Evolutionary conservation across 106 monocot species (phyloP), one percentile per base, ranked within the genome.

Genomic region (Cymbidium sinense): DNA sequence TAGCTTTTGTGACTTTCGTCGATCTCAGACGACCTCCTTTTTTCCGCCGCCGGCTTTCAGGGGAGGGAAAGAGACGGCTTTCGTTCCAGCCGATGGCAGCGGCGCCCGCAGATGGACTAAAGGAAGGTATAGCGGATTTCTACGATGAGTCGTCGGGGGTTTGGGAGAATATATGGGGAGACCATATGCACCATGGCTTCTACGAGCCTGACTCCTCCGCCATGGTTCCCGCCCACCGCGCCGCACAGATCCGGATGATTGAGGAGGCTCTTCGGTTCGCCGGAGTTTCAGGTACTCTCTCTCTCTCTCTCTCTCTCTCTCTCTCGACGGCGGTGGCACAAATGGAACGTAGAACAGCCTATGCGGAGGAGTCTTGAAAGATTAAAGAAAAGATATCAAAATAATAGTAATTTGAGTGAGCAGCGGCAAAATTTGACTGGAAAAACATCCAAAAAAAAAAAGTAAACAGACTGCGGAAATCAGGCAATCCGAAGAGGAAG

Each of bases 101-200:
- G n/a, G n/a, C n/a, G n/a, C n/a, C 31, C 23, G 62, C 1, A 11
- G 82, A 83, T 33, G 79, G 69, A 34, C 77, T 98, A 69, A 79
- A 79, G 78, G 79, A 87, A 83, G 92, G 94, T 23, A 92, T 94
- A 34, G 91, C 92, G 37, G 90, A 86, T 80, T 84, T 94, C 72
- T 94, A 99, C 86, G 94, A 99, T 81, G 87, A 92, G 86, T 92
- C 94, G 71, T 99, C 94, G 29, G 88, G 87, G 44, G 3, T 87
- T 81, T 99, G 98, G 98, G 90, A 94, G 84, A 86, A 33, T 70
- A 31, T 99, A 0, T 94, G 90, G 94, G 94, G 94, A 9, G 94
- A 94, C 64, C 98, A 94, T 78, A 90, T 94, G 94, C 94, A 94
- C 84, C 98, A 99, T 43, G 98, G 94, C 20, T 94, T 84, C 84